Percentiles rank a stretch among this genome's conserved stretches.
Conservation (phyloP, 495 filamentous ascomycete species). For the Mytilinidion resinicola region DNA sequence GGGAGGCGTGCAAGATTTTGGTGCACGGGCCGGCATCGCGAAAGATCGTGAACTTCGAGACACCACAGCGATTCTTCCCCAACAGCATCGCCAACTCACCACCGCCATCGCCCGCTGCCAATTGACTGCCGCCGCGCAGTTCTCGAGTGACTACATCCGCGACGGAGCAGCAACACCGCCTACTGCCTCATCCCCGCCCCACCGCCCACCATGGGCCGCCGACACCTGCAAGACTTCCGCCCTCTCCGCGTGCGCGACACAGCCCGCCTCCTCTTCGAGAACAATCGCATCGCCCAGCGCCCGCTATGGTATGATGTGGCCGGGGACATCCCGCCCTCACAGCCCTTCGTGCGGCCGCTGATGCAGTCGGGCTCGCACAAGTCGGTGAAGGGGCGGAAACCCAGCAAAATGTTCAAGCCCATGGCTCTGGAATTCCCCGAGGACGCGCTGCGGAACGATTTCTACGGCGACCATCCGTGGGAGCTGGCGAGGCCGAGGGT, state of each 20-base stretch:
- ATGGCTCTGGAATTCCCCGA: constrained; percentile 75
- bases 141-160: too few relatives aligned
- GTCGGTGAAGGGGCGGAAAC: constrained; percentile 36
- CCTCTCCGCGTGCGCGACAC: constrained; percentile 66
- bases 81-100: too few relatives aligned
- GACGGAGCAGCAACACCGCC: too few relatives aligned
- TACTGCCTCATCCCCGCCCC: not conserved
- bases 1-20: too few relatives aligned
- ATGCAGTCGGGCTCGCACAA: constrained; percentile 13
- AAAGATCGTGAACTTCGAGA: too few relatives aligned
- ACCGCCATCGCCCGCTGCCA: too few relatives aligned
- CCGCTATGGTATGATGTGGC: constrained; percentile 77
- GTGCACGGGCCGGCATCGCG: too few relatives aligned
- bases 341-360: constrained; percentile 62
- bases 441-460: constrained; percentile 69
- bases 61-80: too few relatives aligned
- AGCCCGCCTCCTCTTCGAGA: constrained; percentile 51
- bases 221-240: constrained; percentile 52
- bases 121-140: too few relatives aligned
- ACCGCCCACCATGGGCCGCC: constrained; percentile 51
- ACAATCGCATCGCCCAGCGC: constrained; percentile 42
- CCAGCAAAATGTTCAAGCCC: constrained; percentile 74
- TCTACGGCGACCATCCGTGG: constrained; percentile 95
- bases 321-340: constrained; percentile 67
- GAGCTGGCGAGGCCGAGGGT: constrained; percentile 85